phyloP scores from a whole-genome alignment of 2,329 filamentous ascomycete species.

The Cercospora sp. region DNA sequence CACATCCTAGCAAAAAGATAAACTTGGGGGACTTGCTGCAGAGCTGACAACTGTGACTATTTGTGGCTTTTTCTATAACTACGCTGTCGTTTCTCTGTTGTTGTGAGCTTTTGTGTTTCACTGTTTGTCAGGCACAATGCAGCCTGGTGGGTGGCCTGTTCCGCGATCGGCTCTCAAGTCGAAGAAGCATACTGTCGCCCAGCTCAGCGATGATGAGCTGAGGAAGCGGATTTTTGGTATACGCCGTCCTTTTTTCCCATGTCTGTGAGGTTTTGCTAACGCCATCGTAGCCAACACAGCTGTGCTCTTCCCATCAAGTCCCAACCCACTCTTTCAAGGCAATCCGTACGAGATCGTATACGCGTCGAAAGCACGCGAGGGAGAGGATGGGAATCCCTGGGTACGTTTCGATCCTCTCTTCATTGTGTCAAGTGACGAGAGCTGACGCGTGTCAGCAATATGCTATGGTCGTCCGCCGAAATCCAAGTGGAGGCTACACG shows the following conservation, averaged over 20 bases:
- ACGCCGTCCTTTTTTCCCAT: neutral
- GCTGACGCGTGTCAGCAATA: constrained; percentile 19
- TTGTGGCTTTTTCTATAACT: neutral
- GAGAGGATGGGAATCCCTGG: constrained; percentile 15
- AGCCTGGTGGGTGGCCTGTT: constrained; percentile 11
- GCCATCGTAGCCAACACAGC: constrained; percentile 16
- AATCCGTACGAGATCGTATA: constrained; percentile 21
- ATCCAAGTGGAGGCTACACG: constrained; percentile 14
- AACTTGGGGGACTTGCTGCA: neutral
- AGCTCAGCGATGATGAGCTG: constrained; percentile 23
- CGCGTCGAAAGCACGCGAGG: constrained; percentile 10
- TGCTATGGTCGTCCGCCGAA: constrained; percentile 22
- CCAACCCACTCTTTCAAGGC: constrained; percentile 1
- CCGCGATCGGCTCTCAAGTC: neutral
- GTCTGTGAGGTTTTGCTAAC: neutral
- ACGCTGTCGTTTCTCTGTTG: neutral
- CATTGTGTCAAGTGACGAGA: neutral
- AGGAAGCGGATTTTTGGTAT: constrained; percentile 21
- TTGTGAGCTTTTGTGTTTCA: neutral
- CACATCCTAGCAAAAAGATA: neutral
- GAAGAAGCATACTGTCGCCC: constrained; percentile 15
- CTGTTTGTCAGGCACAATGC: neutral
- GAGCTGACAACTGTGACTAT: neutral
- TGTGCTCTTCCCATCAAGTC: constrained; percentile 19
- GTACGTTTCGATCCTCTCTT: neutral